These are phyloP conservation scores for Spathaspora sp. DNA, from an alignment of 805 yeast species.

Conservation along the genomic window DNA sequence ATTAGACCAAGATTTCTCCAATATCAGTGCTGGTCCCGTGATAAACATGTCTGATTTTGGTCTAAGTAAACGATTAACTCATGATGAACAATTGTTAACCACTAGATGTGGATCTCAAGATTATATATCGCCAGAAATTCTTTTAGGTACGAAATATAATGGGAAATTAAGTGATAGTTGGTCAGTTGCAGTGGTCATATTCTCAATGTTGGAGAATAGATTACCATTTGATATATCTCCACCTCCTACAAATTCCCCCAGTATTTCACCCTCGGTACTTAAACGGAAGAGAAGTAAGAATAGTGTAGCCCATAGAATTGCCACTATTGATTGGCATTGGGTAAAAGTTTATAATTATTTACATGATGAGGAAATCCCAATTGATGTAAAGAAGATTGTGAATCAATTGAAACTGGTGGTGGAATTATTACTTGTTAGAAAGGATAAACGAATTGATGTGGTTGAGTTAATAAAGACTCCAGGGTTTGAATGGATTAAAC, in stretches of 20 bases:
- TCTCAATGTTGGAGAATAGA: conserved; percentile 78
- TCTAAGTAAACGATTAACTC: conserved; percentile 65
- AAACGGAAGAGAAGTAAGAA: conserved; percentile 42
- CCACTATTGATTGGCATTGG: conserved; percentile 93
- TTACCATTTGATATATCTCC: conserved; percentile 92
- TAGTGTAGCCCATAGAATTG: conserved; percentile 82
- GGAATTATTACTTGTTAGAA: conserved; percentile 33
- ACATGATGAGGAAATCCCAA: conserved; percentile 7
- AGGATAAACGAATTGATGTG: conserved; percentile 27
- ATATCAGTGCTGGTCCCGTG: conserved; percentile 14
- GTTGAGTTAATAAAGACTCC: conserved; percentile 12
- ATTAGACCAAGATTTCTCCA: conserved; percentile 19
- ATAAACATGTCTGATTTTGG: conserved; percentile 84
- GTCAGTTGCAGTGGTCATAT: conserved; percentile 92
- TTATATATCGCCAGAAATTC: conserved; percentile 90
- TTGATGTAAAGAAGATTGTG: conserved; percentile 16
- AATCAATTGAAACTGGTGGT: conserved; percentile 23
- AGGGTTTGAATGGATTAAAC: conserved; percentile 23
- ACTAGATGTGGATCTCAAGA: conserved; percentile 97
- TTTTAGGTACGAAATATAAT: conserved; percentile 87
- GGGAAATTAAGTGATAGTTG: conserved; percentile 91
- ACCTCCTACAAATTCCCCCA: conserved; percentile 19
- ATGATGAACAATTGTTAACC: conserved; percentile 58
- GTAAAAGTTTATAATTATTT: conserved; percentile 28
- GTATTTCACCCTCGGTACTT: conserved; percentile 37